Conservation (phyloP, 2,329 filamentous ascomycete genomes). For the Botrytis aclada region DNA sequence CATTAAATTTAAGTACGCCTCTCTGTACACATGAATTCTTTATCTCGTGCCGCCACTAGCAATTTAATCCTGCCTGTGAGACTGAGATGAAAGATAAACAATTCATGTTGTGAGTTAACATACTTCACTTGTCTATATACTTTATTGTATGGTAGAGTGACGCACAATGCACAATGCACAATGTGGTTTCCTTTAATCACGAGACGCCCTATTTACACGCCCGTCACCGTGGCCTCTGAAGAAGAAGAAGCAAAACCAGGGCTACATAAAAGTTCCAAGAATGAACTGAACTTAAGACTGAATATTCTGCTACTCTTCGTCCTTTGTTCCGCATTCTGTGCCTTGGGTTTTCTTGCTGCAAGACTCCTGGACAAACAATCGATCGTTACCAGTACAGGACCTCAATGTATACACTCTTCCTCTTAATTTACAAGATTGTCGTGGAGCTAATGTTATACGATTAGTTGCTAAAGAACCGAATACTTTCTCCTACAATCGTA, state of each 20-base stretch:
- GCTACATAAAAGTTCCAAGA: too few relatives aligned
- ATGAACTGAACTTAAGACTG: background rate
- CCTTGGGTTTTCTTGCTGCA: background rate
- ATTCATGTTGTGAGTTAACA: background rate
- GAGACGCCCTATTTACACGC: background rate
- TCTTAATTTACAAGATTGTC: fast-evolving
- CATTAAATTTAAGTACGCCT: background rate
- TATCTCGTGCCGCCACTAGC: background rate
- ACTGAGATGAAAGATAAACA: background rate
- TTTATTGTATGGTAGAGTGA: background rate
- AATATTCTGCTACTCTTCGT: background rate
- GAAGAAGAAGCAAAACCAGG: background rate
- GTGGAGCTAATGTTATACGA: background rate
- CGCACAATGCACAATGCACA: too few relatives aligned
- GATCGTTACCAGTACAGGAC: background rate
- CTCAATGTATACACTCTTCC: background rate
- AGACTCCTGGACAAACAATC: background rate
- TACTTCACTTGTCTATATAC: background rate
- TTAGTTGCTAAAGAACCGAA: background rate
- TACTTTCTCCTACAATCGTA: background rate
- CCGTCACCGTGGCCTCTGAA: background rate
- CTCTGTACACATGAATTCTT: background rate
- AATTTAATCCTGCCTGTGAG: background rate
- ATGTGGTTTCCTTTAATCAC: background rate
- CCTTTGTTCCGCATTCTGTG: background rate